Percentiles rank a stretch among this genome's conserved stretches.
Evolutionary conservation across 768 basidiomycete species (phyloP).

Genomic region (Leccinum boreale): DNA sequence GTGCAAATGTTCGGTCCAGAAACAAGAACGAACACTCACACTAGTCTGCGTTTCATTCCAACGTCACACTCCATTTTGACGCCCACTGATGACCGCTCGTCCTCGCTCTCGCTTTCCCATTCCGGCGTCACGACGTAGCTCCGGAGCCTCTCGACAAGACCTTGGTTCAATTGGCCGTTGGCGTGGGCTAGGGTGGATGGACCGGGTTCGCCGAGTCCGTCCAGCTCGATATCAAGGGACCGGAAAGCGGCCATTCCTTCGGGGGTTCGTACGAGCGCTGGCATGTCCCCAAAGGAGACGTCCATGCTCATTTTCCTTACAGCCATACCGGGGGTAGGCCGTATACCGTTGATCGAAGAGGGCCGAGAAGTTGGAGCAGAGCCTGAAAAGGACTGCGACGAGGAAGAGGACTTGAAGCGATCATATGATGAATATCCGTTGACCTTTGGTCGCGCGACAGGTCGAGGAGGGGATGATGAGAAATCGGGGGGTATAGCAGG

Average conservation of each 20-base stretch:
- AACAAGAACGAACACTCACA: conserved; percentile 17
- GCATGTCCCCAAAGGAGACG: conserved; percentile 59
- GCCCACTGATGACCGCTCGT: conserved; percentile 19
- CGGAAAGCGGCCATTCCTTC: conserved; percentile 71
- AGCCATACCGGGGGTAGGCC: conserved; percentile 6
- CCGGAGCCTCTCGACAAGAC: conserved; percentile 19
- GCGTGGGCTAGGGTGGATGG: conserved; percentile 33
- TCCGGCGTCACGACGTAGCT: conserved; percentile 18
- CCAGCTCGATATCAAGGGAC: conserved; percentile 54
- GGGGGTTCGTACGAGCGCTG: conserved; percentile 66
- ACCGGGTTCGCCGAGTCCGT: conserved; percentile 34
- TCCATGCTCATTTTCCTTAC: conserved; percentile 32
- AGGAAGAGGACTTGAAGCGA: conserved; percentile 23
- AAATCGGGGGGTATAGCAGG: conserved; percentile 56
- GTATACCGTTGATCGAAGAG: conserved; percentile 18
- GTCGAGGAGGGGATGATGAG: conserved; percentile 27
- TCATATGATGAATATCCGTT: conserved; percentile 38
- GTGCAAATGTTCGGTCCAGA: background rate
- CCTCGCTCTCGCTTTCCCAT: conserved; percentile 38
- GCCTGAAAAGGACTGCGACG: conserved; percentile 7
- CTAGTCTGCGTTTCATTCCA: conserved; percentile 63
- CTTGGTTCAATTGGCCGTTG: conserved; percentile 25
- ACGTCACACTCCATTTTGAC: conserved; percentile 29
- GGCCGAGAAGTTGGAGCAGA: conserved; percentile 5
- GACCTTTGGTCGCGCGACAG: conserved; percentile 40